Evolutionary conservation across 2,329 filamentous ascomycete genomes (phyloP), one percentile per base, ranked within the genome.

Genomic region (Rhinocladiella similis): DNA sequence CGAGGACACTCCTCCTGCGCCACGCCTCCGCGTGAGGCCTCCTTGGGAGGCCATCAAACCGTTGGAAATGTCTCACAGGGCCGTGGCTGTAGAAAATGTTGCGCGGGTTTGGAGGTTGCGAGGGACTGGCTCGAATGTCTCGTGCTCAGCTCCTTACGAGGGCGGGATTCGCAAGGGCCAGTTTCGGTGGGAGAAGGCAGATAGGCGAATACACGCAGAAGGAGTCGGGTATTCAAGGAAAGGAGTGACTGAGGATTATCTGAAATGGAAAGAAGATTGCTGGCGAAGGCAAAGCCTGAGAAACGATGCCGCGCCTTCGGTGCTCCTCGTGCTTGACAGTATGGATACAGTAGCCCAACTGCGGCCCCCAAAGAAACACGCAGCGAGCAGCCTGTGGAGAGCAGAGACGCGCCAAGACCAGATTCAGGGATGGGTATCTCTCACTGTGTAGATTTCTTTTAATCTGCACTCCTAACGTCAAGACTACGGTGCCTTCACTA

Each of bases 21-120:
- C 86, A 77, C 85, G 83, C 70, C 87, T 79, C 73, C 87, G 81
- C 76, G 80, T 89, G 81, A 82, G 83, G 81, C 83, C 90, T 81
- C 80, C 89, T 80, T 82, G 79, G 72, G 83, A 81, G 75, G 83
- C 81, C 84, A 87, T 87, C 49, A 57, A 57, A 38, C 16, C 49
- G 48, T 35, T 36, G 41, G 4, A 5, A 5, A 19, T 41, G 18
- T 16, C 38, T n/a, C 18, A 41, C 14, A 3, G 18, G 38, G 12
- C 38, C 10, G 29, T 33, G 29, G 10, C 10, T 33, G 29, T 9
- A 33, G 10, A 33, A 42, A 13, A 25, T 14, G 20, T 19, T 35
- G 16, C n/a, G 13, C 18, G 9, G 46, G 36, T 54, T 18, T 4
- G 10, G 10, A 12, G 29, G 10, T 9, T 12, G 29, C 29, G 29